A percentile compares a stretch with the other conserved stretches of the same genome.
Evolutionary conservation across 257 asterid genomes (phyloP).

Genomic region (Craterostigma plantagineum): DNA sequence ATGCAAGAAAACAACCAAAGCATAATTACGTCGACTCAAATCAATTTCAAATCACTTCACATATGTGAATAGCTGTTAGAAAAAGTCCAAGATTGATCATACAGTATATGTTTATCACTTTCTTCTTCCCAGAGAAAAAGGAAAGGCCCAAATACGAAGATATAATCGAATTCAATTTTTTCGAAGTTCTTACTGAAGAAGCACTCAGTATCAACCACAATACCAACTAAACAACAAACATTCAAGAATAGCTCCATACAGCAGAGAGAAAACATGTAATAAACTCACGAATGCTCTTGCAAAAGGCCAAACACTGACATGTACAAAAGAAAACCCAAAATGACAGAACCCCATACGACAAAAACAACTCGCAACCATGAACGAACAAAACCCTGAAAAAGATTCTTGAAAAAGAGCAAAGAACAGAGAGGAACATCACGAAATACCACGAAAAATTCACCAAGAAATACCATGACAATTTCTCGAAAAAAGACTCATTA

Average conservation of each 20-base stretch:
- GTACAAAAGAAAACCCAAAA: background rate
- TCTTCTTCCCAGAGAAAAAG: no score
- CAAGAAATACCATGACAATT: background rate
- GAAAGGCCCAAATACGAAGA: no score
- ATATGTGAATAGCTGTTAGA: background rate
- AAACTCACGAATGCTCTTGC: background rate
- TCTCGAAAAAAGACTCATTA: constrained; percentile 6
- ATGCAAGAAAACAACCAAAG: constrained; percentile 3
- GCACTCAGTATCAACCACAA: no score
- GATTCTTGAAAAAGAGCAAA: background rate
- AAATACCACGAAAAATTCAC: no score
- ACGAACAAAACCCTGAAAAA: background rate
- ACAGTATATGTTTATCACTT: background rate
- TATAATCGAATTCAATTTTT: no score
- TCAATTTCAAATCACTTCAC: no score
- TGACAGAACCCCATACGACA: background rate
- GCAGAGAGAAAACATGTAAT: background rate
- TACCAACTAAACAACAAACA: no score
- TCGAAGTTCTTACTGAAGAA: no score
- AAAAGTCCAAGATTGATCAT: constrained; percentile 5
- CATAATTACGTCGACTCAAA: background rate
- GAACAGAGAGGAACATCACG: background rate
- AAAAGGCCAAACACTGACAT: background rate
- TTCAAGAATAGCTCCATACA: no score
- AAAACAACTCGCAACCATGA: background rate